Conservation (phyloP, 306 rosid genomes). For the Rubus parviflorus region DNA sequence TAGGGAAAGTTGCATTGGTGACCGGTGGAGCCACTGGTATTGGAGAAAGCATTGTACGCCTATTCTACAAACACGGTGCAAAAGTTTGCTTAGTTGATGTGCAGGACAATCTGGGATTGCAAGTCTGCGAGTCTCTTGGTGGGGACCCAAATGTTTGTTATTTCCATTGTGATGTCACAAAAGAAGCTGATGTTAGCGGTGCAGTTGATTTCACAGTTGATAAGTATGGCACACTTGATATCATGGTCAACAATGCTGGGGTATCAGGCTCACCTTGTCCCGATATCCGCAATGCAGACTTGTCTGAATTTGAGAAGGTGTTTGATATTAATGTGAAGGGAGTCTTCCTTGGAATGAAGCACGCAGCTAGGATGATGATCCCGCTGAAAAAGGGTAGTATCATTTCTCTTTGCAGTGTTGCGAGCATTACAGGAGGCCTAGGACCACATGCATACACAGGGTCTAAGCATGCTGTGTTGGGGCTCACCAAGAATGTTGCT, state of each 20-base stretch:
- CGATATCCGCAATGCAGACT: constrained; percentile 61
- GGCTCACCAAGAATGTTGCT: constrained; percentile 76
- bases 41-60: constrained; percentile 76
- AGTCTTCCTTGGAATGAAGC: constrained; percentile 82
- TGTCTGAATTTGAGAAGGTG: constrained; percentile 75
- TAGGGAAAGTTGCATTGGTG: constrained; percentile 83
- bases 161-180: constrained; percentile 62
- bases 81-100: constrained; percentile 74
- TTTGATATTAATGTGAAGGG: constrained; percentile 71
- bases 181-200: constrained; percentile 53
- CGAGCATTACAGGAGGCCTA: constrained; percentile 46
- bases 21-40: constrained; percentile 92
- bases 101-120: constrained; percentile 64
- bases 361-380: constrained; percentile 69
- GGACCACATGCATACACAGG: constrained; percentile 77
- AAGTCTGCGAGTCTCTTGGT: constrained; percentile 48
- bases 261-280: constrained; percentile 60
- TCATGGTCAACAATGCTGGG: constrained; percentile 89
- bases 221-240: constrained; percentile 75
- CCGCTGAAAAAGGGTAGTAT: constrained; percentile 74
- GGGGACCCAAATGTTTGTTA: constrained; percentile 37
- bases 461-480: constrained; percentile 77
- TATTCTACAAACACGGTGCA: constrained; percentile 75
- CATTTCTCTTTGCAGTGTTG: constrained; percentile 59
- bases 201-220: constrained; percentile 55